Percentiles rank a stretch among this genome's conserved stretches.
Conservation (phyloP, 2,329 filamentous ascomycete genomes). For the Colletotrichum sp. region DNA sequence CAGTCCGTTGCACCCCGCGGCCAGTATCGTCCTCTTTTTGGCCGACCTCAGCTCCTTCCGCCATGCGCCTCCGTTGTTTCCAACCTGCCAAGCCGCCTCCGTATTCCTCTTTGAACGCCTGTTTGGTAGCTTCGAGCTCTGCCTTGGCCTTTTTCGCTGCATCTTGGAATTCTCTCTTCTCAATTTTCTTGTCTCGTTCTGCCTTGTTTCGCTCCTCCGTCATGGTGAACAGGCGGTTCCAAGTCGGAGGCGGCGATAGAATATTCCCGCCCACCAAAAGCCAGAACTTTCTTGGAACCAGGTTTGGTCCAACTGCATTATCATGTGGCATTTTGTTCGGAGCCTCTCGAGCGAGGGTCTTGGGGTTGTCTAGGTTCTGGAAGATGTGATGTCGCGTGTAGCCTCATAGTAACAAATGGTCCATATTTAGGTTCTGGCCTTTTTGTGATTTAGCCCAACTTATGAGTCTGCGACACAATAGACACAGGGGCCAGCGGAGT, state of each 20-base stretch:
- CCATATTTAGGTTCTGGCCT: neutral
- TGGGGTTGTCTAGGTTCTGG: neutral
- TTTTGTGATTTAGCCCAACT: neutral
- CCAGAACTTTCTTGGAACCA: neutral
- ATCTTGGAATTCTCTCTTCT: neutral
- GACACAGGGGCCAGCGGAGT: neutral
- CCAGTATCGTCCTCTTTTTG: neutral
- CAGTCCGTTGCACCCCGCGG: neutral
- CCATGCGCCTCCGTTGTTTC: neutral
- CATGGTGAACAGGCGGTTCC: neutral
- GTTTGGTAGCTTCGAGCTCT: neutral
- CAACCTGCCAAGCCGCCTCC: neutral
- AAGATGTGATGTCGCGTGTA: neutral
- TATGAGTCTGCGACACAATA: neutral
- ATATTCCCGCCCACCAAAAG: slow-evolving; percentile 6
- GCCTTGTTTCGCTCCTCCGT: neutral
- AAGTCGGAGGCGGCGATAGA: neutral
- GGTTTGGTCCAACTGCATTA: neutral
- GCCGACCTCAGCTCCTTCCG: neutral
- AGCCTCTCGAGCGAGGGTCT: neutral
- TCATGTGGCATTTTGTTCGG: neutral
- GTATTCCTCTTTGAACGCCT: neutral
- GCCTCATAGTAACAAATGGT: neutral
- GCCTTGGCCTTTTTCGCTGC: neutral
- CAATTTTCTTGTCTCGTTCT: neutral